phyloP scores from a whole-genome alignment of 371 early-diverging fungal genomes.

The Mortierella sp. region DNA sequence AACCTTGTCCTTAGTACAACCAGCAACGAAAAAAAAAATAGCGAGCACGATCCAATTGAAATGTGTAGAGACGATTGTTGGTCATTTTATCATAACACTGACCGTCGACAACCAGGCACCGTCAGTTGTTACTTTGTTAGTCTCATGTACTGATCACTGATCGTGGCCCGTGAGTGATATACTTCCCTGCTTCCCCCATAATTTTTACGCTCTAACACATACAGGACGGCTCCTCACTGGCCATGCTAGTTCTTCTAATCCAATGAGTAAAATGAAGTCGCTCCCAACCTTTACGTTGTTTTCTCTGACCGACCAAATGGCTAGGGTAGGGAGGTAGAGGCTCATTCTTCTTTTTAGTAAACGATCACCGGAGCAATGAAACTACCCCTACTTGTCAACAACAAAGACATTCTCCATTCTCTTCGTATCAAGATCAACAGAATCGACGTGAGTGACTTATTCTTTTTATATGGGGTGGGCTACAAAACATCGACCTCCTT shows the following conservation, averaged over 20 bases:
- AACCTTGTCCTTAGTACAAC: no score
- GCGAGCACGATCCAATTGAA: no score
- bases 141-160: background rate
- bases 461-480: background rate
- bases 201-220: background rate
- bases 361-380: background rate
- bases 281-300: no score
- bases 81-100: no score
- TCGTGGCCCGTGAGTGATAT: background rate
- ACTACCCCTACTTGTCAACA: background rate
- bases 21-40: no score
- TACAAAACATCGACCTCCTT: background rate
- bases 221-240: background rate
- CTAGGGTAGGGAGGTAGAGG: background rate
- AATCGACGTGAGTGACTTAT: background rate
- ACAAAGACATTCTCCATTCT: background rate
- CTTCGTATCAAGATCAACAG: slow-evolving; percentile 1
- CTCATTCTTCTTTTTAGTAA: background rate
- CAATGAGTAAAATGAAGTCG: no score
- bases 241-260: background rate
- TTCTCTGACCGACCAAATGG: background rate
- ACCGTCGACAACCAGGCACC: background rate
- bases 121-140: background rate
- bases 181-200: background rate
- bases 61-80: no score